These are phyloP conservation scores for Pseudogymnoascus sp. DNA, from an alignment of 2,329 filamentous ascomycete species.

Conservation along the genomic window DNA sequence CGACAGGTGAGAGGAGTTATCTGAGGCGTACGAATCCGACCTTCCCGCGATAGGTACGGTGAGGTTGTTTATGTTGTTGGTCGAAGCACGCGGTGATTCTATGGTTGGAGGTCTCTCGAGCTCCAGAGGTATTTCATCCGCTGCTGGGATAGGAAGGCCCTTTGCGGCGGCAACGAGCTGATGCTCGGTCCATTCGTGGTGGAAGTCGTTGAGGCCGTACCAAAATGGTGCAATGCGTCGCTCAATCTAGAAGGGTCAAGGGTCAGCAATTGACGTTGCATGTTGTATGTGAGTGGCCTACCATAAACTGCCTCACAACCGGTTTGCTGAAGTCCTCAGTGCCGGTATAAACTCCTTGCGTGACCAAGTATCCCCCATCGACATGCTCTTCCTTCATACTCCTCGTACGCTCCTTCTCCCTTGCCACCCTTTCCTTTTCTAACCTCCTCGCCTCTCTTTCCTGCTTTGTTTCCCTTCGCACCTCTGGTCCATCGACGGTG, in stretches of 20 bases:
- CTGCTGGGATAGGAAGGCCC: slow-evolving; percentile 71
- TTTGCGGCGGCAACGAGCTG: slow-evolving; percentile 88
- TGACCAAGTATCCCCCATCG: slow-evolving; percentile 90
- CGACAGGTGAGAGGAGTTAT: slow-evolving; percentile 49
- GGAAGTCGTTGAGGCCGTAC: slow-evolving; percentile 85
- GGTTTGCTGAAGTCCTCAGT: slow-evolving; percentile 88
- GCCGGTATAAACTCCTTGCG: slow-evolving; percentile 86
- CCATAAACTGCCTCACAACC: slow-evolving; percentile 82
- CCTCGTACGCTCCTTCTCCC: slow-evolving; percentile 76
- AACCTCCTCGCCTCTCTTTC: slow-evolving; percentile 80
- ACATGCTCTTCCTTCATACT: slow-evolving; percentile 89
- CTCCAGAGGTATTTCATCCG: slow-evolving; percentile 74
- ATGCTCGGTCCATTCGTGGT: slow-evolving; percentile 82
- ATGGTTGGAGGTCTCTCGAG: slow-evolving; percentile 39
- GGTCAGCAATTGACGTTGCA: slow-evolving; percentile 14
- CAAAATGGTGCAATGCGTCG: slow-evolving; percentile 89
- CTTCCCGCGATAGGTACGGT: slow-evolving; percentile 72
- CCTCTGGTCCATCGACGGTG: slow-evolving; percentile 21
- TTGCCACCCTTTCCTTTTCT: slow-evolving; percentile 67
- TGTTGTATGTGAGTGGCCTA: slow-evolving; percentile 34
- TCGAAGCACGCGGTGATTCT: slow-evolving; percentile 41
- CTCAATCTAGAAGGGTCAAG: slow-evolving; percentile 60
- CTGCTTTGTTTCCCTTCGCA: slow-evolving; percentile 77
- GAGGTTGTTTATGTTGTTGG: slow-evolving; percentile 58
- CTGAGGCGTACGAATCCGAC: slow-evolving; percentile 71